Evolutionary conservation across 768 basidiomycete genomes (phyloP), one percentile per base, ranked within the genome.

Genomic region (Solioccasus polychromus): DNA sequence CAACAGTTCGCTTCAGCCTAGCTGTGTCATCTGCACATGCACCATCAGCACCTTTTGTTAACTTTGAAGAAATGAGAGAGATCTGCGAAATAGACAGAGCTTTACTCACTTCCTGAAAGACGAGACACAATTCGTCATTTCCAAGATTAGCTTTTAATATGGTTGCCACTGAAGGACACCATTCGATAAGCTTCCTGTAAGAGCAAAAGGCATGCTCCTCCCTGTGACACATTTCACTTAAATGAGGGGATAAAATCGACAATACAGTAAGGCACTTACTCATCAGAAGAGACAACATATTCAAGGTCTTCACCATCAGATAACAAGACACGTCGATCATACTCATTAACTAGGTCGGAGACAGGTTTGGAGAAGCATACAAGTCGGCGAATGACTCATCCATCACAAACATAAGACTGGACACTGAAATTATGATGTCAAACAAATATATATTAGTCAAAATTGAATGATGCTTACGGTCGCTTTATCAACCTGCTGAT

Each of bases 11-110:
- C 42, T 53, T 53, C 41, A 53, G 9, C 2, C 2, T 28, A 22
- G 23, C 10, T 20, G 40, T 19, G 11, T 53, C 45, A 11, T 53
- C 45, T 8, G 41, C 37, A 8, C 24, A 19, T 5, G 45, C 52
- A 2, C 37, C 44, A 41, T 53, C 41, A 8, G 45, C 28, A 3
- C 52, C 52, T 32, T 39, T 43, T 9, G 37, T 36, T 12, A 50
- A 24, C 52, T 53, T 36, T 9, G 25, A 26, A 20, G 35, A 9
- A 11, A 6, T 22, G 22, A 25, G 12, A 14, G 18, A 11, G 7
- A n/a, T 18, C 14, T 35, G 2, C 14, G 11, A 5, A 35, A 7
- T 11, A 28, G 15, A 17, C 4, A 24, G 18, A 5, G 11, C 12
- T 22, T 15, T 3, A 44, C 35, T 34, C 28, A 45, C 43, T 20